Evolutionary conservation across 106 monocot species (phyloP).

Genomic region (Dioscorea dumetorum): DNA sequence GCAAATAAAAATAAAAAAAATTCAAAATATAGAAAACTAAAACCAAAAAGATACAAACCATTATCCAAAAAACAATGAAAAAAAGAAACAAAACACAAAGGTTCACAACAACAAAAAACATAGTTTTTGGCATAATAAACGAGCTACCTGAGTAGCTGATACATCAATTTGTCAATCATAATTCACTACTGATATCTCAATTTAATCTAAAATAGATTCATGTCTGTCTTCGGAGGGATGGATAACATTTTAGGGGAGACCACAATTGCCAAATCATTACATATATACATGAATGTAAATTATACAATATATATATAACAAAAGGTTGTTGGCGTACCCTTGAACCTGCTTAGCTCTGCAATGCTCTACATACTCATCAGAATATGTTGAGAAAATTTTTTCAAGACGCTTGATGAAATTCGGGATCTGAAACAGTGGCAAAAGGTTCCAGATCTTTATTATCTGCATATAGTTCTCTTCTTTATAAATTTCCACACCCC

Average conservation of each 20-base stretch:
- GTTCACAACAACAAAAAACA: background rate
- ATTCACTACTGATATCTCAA: background rate
- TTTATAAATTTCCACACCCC: constrained; percentile 44
- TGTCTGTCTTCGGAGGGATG: background rate
- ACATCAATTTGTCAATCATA: too few species aligned
- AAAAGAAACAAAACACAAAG: background rate
- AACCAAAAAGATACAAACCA: background rate
- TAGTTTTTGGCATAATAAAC: background rate
- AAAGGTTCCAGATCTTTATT: constrained; percentile 46
- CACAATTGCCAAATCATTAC: too few species aligned
- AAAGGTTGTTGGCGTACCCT: constrained; percentile 19
- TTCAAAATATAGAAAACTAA: background rate
- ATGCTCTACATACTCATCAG: constrained; percentile 26
- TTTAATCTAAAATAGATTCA: background rate
- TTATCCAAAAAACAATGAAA: too few species aligned
- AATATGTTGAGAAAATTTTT: constrained; percentile 34
- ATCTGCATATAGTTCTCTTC: constrained; percentile 27
- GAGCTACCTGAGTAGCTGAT: background rate
- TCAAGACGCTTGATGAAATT: constrained; percentile 25
- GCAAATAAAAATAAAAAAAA: background rate
- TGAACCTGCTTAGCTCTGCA: constrained; percentile 29
- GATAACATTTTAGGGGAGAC: background rate
- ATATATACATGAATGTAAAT: too few species aligned
- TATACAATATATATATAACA: background rate
- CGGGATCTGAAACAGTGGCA: constrained; percentile 13